Evolutionary conservation across 2,329 filamentous ascomycete genomes (phyloP).

Genomic region (Pseudonectria buxi): DNA sequence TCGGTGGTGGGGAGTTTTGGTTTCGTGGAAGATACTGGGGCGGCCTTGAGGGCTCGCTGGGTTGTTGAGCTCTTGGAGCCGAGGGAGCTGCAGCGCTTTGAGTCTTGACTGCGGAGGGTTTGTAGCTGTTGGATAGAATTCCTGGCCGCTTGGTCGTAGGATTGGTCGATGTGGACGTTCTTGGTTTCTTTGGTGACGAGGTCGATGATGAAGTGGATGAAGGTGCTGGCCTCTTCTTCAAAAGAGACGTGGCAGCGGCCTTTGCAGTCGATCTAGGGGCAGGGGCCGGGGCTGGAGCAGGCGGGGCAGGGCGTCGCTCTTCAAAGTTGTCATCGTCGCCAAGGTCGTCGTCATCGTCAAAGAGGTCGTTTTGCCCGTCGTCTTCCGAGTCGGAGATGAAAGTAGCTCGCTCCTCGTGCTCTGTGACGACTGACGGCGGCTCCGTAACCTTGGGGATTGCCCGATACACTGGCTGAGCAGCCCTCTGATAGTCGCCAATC

Average conservation of each 20-base stretch:
- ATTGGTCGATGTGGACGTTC: not conserved
- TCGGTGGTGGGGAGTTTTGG: constrained; percentile 15
- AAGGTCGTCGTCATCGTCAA: constrained; percentile 24
- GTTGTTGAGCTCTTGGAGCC: constrained; percentile 4
- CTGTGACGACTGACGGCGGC: constrained; percentile 17
- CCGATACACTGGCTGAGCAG: constrained; percentile 30
- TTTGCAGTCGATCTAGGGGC: constrained; percentile 6
- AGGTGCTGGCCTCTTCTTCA: constrained; percentile 13
- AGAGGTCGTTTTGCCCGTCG: constrained; percentile 17
- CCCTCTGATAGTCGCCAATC: constrained; percentile 45
- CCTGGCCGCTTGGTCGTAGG: constrained; percentile 13
- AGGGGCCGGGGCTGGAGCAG: constrained; percentile 5
- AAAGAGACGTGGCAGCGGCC: constrained; percentile 12
- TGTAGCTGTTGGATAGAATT: constrained; percentile 23
- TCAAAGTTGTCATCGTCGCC: constrained; percentile 6
- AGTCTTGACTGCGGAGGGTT: constrained; percentile 11
- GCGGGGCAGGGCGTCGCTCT: constrained; percentile 5
- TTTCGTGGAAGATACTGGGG: constrained; percentile 11
- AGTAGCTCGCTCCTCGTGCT: constrained; percentile 30
- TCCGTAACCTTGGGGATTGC: constrained; percentile 16
- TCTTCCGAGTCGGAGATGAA: constrained; percentile 36
- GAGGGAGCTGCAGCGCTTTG: constrained; percentile 5
- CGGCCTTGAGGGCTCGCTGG: constrained; percentile 7
- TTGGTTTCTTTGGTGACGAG: not conserved
- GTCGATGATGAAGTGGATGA: constrained; percentile 1